Percentiles rank a stretch among this genome's conserved stretches.
phyloP scores from a whole-genome alignment of 768 basidiomycete species.

The Russula sp. region DNA sequence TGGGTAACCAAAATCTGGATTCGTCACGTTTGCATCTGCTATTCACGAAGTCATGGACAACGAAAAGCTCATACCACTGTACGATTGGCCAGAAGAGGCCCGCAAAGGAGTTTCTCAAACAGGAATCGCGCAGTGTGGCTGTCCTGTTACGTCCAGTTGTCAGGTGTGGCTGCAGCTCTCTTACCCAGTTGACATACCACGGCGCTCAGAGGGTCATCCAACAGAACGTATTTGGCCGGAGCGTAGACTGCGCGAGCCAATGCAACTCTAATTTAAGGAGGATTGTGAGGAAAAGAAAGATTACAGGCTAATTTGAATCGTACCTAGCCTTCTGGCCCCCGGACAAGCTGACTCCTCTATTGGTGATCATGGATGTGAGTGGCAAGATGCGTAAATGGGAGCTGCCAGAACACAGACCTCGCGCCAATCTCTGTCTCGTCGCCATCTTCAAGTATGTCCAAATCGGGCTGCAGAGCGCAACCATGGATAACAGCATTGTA shows the following conservation, averaged over 20 bases:
- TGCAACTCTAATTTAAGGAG: conserved; percentile 54
- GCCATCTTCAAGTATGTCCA: conserved; percentile 81
- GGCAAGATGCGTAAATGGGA: background rate
- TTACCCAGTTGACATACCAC: conserved; percentile 45
- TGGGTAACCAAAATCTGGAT: conserved; percentile 66
- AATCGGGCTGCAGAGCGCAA: conserved; percentile 75
- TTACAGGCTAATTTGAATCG: conserved; percentile 3
- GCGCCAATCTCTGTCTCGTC: conserved; percentile 81
- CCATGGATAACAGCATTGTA: conserved; percentile 74
- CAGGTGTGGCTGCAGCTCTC: background rate
- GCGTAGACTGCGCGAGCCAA: conserved; percentile 80
- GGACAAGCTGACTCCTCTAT: conserved; percentile 63
- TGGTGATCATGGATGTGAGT: conserved; percentile 1
- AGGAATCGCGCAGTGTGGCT: conserved; percentile 59
- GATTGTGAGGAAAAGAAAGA: background rate
- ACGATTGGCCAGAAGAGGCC: conserved; percentile 55
- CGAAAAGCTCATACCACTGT: conserved; percentile 47
- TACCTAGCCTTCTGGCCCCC: conserved; percentile 80
- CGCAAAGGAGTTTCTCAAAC: conserved; percentile 57
- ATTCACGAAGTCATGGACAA: background rate
- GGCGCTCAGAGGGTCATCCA: conserved; percentile 78
- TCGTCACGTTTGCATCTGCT: background rate
- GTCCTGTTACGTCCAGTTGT: conserved; percentile 36
- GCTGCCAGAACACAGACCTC: conserved; percentile 31
- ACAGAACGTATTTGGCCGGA: conserved; percentile 41